Evolutionary conservation across 1,284 basidiomycete species (phyloP).

Genomic region (Microbotryum scabiosae): DNA sequence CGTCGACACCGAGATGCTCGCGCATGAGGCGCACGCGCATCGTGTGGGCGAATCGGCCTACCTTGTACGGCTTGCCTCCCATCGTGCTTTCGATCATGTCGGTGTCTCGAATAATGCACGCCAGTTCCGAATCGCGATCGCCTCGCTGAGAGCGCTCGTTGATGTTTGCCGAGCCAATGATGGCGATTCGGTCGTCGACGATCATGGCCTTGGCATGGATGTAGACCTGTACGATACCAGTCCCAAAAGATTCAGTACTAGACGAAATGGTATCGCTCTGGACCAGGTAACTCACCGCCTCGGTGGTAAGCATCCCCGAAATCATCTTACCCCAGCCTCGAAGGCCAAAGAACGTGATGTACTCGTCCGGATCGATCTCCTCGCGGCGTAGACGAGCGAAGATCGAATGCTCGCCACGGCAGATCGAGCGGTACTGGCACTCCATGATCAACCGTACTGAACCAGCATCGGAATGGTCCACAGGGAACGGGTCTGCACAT

Average conservation of each 20-base stretch:
- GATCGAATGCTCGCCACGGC: slow-evolving; percentile 84
- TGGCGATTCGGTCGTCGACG: slow-evolving; percentile 91
- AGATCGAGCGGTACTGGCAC: slow-evolving; percentile 84
- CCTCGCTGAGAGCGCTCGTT: slow-evolving; percentile 94
- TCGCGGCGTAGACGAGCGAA: slow-evolving; percentile 78
- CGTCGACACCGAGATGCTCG: slow-evolving; percentile 91
- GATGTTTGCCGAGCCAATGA: slow-evolving; percentile 98
- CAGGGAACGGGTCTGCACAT: slow-evolving; percentile 61
- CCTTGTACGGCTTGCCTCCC: slow-evolving; percentile 90
- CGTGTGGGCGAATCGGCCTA: slow-evolving; percentile 92
- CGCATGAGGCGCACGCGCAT: slow-evolving; percentile 89
- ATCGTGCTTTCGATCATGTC: slow-evolving; percentile 88
- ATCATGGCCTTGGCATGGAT: slow-evolving; percentile 57
- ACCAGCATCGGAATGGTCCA: slow-evolving; percentile 86
- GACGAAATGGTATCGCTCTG: too few species aligned
- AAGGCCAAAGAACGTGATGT: slow-evolving; percentile 85
- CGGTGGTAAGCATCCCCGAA: slow-evolving; percentile 75
- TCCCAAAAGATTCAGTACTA: too few species aligned
- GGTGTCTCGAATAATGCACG: slow-evolving; percentile 86
- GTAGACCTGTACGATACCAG: slow-evolving; percentile 22
- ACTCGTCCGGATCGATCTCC: slow-evolving; percentile 85
- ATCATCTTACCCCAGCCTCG: slow-evolving; percentile 90
- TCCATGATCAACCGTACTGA: slow-evolving; percentile 87
- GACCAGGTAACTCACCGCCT: slow-evolving; percentile 48
- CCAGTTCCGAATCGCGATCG: slow-evolving; percentile 92